Base-by-base conservation (phyloP, 1,284 basidiomycete species). In the Heterobasidion irregulare region DNA sequence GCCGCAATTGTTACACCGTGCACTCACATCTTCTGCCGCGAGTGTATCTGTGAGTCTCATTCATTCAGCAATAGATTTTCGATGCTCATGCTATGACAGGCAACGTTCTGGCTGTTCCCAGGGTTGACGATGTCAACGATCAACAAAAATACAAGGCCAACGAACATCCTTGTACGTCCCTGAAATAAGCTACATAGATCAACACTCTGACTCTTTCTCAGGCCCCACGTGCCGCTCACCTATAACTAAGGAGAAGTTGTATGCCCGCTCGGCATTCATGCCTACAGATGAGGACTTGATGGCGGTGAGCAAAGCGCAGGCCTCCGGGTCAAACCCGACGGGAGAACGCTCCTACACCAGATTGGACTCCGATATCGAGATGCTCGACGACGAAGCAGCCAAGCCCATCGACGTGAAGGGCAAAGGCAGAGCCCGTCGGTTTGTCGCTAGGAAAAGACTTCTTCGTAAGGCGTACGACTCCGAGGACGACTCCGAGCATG, bases 161-260 rank as follows among this genome's bases (percentile, higher is more conserved):
- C 32, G 75, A 78, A 59, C 70, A 75, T 18, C 70, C 76, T 49
- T 81, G 80, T 77, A 61, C 59, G 73, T 56, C 8, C 26, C 62
- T 26, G 32, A 36, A 48, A 26, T n/a, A 33, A 47, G 26, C 15
- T 35, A 38, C 13, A 41, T 41, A 8, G 36, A 43, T 41, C 7
- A 9, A 44, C 10, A 33, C 12, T 43, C 4, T 8, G 6, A 2
- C 34, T 34, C 43, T 53, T 15, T 18, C 19, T 50, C 55, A 78
- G 77, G 79, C 61, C 82, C 82, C 33, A 61, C 68, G 12, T 84
- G 81, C 61, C 78, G 80, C 45, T 60, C 68, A 7, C 60, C 73
- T 7, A 70, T 83, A 35, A 68, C 60, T 47, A 59, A 63, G 15
- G 68, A 74, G 12, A 73, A 68, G 55, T 50, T 83, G 0, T 84